phyloP scores from a whole-genome alignment of 2,329 filamentous ascomycete species.

The Sporothrix inflata region DNA sequence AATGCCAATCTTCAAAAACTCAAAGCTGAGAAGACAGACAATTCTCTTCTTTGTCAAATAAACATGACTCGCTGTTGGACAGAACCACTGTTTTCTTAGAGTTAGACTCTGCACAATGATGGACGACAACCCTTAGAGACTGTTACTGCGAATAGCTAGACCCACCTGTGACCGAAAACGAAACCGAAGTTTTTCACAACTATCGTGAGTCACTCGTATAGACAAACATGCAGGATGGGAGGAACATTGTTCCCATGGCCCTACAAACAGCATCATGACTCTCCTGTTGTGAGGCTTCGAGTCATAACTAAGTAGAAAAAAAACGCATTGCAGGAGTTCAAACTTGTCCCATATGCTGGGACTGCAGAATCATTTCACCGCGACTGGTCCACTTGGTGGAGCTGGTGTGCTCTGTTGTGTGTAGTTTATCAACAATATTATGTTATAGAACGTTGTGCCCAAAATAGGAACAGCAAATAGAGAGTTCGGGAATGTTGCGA shows the following conservation, averaged over 20 bases:
- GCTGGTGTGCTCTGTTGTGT: no score
- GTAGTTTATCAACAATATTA: no score
- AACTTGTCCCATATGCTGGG: neutral
- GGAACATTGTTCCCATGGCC: neutral
- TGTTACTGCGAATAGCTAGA: neutral
- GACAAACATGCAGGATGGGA: neutral
- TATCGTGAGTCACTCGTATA: neutral
- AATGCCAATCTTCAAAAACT: no score
- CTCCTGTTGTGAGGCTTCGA: neutral
- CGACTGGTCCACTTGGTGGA: neutral
- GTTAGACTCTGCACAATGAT: no score
- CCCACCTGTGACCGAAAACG: neutral
- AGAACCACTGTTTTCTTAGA: no score
- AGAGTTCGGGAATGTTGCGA: neutral
- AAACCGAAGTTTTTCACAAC: neutral
- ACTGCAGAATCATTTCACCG: neutral
- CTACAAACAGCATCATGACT: neutral
- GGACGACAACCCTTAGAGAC: no score
- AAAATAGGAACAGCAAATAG: neutral
- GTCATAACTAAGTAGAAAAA: neutral
- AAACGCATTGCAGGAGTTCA: neutral
- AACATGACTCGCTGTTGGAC: neutral
- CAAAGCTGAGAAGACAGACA: no score
- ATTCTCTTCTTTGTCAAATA: no score
- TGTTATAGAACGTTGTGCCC: neutral